Conservation (phyloP, 768 basidiomycete genomes). For the Tulasnella sp. region DNA sequence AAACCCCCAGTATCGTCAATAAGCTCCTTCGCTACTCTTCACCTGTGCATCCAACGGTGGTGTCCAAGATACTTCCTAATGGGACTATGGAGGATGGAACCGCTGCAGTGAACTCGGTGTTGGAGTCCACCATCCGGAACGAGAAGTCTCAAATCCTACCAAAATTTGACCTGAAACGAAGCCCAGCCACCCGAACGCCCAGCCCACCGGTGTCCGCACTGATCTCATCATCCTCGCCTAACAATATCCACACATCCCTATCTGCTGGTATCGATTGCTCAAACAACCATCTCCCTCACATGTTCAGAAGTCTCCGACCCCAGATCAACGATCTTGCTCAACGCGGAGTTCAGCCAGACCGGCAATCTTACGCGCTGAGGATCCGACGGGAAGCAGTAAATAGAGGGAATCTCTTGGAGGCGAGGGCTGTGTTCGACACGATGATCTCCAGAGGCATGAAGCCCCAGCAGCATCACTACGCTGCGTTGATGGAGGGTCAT, state of each 20-base stretch:
- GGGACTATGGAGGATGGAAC: too few species aligned
- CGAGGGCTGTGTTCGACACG: slow-evolving; percentile 43
- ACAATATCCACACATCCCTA: not conserved
- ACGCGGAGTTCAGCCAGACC: slow-evolving; percentile 26
- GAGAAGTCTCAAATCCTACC: too few species aligned
- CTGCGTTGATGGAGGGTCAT: slow-evolving; percentile 69
- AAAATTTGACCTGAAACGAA: too few species aligned
- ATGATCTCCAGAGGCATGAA: slow-evolving; percentile 60
- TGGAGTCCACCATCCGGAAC: slow-evolving; percentile 1
- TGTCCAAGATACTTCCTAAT: too few species aligned
- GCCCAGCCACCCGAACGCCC: too few species aligned
- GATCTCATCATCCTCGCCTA: not conserved
- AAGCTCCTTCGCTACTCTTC: too few species aligned
- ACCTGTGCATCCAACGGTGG: too few species aligned
- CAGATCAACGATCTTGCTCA: not conserved
- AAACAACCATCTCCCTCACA: not conserved
- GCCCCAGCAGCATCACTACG: slow-evolving; percentile 62
- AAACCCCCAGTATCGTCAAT: too few species aligned
- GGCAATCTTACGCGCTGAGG: slow-evolving; percentile 47
- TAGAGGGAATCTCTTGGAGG: slow-evolving; percentile 37
- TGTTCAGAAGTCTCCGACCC: not conserved
- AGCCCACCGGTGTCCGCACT: not conserved
- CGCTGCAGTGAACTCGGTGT: not conserved
- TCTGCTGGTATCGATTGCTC: not conserved
- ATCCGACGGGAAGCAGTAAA: slow-evolving; percentile 51